Conservation (phyloP, 805 yeast genomes). For the Wickerhamiella galacta region DNA sequence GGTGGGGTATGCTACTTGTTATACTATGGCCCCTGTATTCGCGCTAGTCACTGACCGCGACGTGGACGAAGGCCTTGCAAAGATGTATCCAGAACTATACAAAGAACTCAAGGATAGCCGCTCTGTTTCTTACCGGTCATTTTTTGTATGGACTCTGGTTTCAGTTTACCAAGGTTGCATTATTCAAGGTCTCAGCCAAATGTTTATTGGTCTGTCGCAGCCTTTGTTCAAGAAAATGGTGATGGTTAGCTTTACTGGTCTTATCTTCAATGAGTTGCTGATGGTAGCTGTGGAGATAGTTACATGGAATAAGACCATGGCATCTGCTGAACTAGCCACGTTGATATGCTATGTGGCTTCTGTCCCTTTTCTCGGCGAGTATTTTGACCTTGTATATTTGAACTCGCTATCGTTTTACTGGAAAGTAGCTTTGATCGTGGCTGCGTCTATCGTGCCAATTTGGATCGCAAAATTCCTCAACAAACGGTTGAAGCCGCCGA, state of each 20-base stretch:
- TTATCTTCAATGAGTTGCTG: conserved; percentile 67
- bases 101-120: conserved; percentile 80
- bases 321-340: conserved; percentile 55
- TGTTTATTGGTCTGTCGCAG: conserved; percentile 44
- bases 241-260: conserved; percentile 64
- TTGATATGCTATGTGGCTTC: conserved; percentile 49
- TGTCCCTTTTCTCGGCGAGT: conserved; percentile 74
- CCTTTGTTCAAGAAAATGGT: conserved; percentile 56
- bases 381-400: conserved; percentile 58
- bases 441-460: conserved; percentile 67
- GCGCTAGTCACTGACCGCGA: conserved; percentile 83
- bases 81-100: conserved; percentile 85
- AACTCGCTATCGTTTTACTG: conserved; percentile 43
- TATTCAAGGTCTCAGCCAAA: conserved; percentile 69
- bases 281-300: conserved; percentile 90
- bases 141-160: conserved; percentile 78
- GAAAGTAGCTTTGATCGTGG: conserved; percentile 48
- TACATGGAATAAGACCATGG: conserved; percentile 78
- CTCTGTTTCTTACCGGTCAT: conserved; percentile 71
- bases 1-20: conserved; percentile 96
- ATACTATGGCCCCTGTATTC: conserved; percentile 97
- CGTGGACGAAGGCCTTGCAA: conserved; percentile 75
- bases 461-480: conserved; percentile 69
- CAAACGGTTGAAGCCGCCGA: conserved; percentile 75
- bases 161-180: conserved; percentile 83